Evolutionary conservation across 495 filamentous ascomycete species (phyloP).

Genomic region (Aspergillus ellipticus): DNA sequence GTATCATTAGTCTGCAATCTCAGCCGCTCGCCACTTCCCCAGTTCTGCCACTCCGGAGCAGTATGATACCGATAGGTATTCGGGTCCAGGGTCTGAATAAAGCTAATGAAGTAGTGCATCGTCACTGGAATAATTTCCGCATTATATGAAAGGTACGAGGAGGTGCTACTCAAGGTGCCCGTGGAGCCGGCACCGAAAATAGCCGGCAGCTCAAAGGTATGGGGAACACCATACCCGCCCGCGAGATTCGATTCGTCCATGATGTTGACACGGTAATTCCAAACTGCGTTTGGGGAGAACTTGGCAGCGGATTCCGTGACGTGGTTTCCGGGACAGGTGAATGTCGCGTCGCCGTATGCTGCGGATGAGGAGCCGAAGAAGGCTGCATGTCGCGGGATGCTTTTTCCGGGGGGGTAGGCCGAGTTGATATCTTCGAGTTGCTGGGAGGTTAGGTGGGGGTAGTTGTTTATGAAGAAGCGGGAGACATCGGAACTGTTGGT

Average conservation of each 20-base stretch:
- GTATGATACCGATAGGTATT: slow-evolving; percentile 40
- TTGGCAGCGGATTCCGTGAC: slow-evolving; percentile 41
- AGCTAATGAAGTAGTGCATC: slow-evolving; percentile 63
- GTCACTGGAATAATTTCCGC: slow-evolving; percentile 48
- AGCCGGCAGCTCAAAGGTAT: slow-evolving; percentile 58
- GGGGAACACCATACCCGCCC: slow-evolving; percentile 59
- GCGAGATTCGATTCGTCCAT: slow-evolving; percentile 41
- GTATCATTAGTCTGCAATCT: slow-evolving; percentile 50
- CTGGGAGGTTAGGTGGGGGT: slow-evolving; percentile 47
- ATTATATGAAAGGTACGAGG: slow-evolving; percentile 29
- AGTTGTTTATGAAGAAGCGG: slow-evolving; percentile 58
- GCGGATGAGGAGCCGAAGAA: slow-evolving; percentile 55
- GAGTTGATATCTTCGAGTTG: slow-evolving; percentile 53
- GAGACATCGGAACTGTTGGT: slow-evolving; percentile 39
- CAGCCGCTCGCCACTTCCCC: slow-evolving; percentile 29
- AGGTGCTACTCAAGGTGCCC: slow-evolving; percentile 15
- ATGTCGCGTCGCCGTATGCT: slow-evolving; percentile 65
- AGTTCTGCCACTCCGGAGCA: slow-evolving; percentile 43
- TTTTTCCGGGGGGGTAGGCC: slow-evolving; percentile 49
- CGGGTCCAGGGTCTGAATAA: slow-evolving; percentile 57
- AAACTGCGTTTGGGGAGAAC: slow-evolving; percentile 29
- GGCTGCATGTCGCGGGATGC: slow-evolving; percentile 35
- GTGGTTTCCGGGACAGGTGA: slow-evolving; percentile 55
- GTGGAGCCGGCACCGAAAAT: slow-evolving; percentile 45
- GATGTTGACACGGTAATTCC: slow-evolving; percentile 65